Base-by-base conservation (phyloP, 345 rosid species). In the Clarkia xantiana region DNA sequence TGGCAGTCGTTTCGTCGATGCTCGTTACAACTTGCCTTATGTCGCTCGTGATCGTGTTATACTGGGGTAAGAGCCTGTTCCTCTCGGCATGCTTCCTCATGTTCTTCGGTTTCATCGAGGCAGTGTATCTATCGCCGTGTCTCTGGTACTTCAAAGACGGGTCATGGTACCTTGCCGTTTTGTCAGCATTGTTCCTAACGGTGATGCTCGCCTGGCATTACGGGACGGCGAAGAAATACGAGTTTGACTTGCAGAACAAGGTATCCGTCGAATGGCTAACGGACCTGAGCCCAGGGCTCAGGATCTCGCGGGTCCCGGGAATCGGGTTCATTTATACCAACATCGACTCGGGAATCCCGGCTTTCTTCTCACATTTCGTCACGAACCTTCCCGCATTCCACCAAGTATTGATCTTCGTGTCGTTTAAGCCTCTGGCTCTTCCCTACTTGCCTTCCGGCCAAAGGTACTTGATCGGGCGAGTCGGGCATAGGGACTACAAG, bases 321-420 rank as follows among this genome's bases (percentile, higher is more conserved):
- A 75, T 81, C 41, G 84, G 80, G 45, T 69, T 77, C 40, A 58
- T 77, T 51, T 55, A 77, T 63, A 64, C 74, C 0, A 73, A 81
- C 54, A 65, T 77, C 42, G 69, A 67, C 23, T 58, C 73, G 10
- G 84, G 79, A 56, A 67, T 81, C 52, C 81, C 88, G 0, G 70
- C 79, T 49, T 75, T 77, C 58, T 77, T 81, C 67, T 73, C 81
- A 18, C 88, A 75, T 63, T 77, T 81, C 61, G 53, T 75, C 39
- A 61, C 70, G 0, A 77, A 81, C 52, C 69, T 81, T 57, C 88
- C 81, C 7, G 81, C 88, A 17, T 81, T 67, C 41, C 81, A 77
- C 57, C 74, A 75, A 54, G 74, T 81, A 14, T 63, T 81, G 36
- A 65, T 77, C 56, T 80, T 80, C 19, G 81, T 80, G 54, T 72